These are phyloP conservation scores for Millerago galiae DNA, from an alignment of 805 yeast species.

Conservation along the genomic window DNA sequence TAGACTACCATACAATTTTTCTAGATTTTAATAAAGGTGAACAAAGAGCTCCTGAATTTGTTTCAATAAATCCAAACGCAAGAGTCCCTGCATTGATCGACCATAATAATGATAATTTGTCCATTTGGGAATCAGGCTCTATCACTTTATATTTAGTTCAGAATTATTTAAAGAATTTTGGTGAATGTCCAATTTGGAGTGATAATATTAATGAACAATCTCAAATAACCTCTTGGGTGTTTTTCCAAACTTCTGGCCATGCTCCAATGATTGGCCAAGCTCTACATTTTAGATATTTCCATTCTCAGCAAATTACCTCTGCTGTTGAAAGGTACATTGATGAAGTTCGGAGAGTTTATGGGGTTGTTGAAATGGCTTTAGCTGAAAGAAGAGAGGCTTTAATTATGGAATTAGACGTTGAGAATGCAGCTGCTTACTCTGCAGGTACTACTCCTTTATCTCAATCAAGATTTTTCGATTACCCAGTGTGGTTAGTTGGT, in stretches of 20 bases:
- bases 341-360: slow-evolving; percentile 89
- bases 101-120: slow-evolving; percentile 70
- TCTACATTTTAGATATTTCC: slow-evolving; percentile 87
- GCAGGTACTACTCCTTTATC: slow-evolving; percentile 85
- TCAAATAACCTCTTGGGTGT: slow-evolving; percentile 82
- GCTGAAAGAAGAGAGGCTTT: slow-evolving; percentile 89
- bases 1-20: slow-evolving; percentile 73
- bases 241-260: slow-evolving; percentile 93
- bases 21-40: slow-evolving; percentile 85
- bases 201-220: slow-evolving; percentile 72
- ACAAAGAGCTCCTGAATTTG: slow-evolving; percentile 90
- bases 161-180: slow-evolving; percentile 52
- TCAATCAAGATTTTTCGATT: slow-evolving; percentile 80
- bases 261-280: slow-evolving; percentile 99
- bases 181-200: slow-evolving; percentile 77
- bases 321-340: slow-evolving; percentile 89
- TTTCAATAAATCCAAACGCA: slow-evolving; percentile 92
- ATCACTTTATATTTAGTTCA: slow-evolving; percentile 78
- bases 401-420: slow-evolving; percentile 82
- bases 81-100: slow-evolving; percentile 93
- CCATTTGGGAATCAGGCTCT: slow-evolving; percentile 95
- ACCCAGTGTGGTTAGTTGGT: slow-evolving; percentile 94
- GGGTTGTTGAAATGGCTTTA: slow-evolving; percentile 90
- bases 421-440: slow-evolving; percentile 80
- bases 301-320: slow-evolving; percentile 74